Evolutionary conservation across 2,329 filamentous ascomycete species (phyloP).

Genomic region (Penicillium sp.): DNA sequence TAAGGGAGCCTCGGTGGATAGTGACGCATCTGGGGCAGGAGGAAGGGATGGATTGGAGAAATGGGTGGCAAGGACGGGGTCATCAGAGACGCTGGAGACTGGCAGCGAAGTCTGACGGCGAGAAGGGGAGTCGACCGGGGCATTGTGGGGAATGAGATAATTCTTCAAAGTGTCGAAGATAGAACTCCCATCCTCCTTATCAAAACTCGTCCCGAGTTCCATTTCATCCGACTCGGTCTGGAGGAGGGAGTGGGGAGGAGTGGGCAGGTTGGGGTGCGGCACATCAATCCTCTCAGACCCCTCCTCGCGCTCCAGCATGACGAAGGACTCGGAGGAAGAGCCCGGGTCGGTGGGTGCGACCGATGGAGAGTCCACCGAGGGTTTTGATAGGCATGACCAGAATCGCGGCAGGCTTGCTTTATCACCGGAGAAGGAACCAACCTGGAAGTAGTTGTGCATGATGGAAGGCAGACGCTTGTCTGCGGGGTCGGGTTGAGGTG

Average conservation of each 20-base stretch:
- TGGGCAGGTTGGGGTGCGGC: constrained; percentile 37
- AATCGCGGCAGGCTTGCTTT: constrained; percentile 48
- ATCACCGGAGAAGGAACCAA: constrained; percentile 84
- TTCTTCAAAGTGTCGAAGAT: constrained; percentile 42
- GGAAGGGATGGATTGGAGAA: constrained; percentile 63
- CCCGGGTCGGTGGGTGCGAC: constrained; percentile 11
- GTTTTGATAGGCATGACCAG: constrained; percentile 35
- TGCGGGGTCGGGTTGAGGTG: constrained; percentile 84
- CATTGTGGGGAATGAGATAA: constrained; percentile 38
- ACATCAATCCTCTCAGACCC: constrained; percentile 32
- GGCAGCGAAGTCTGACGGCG: constrained; percentile 50
- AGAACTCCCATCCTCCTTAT: constrained; percentile 36
- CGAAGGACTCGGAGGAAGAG: constrained; percentile 40
- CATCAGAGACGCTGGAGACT: constrained; percentile 61
- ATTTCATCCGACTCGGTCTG: constrained; percentile 43
- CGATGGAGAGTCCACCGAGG: constrained; percentile 15
- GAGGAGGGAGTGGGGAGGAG: constrained; percentile 44
- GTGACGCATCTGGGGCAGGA: constrained; percentile 46
- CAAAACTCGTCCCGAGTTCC: constrained; percentile 38
- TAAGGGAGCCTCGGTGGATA: constrained; percentile 49
- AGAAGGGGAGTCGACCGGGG: constrained; percentile 33
- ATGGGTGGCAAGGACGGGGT: constrained; percentile 62
- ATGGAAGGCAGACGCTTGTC: constrained; percentile 96
- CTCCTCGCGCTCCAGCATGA: constrained; percentile 40
- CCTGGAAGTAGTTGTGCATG: constrained; percentile 97